Conservation (phyloP, 768 basidiomycete genomes). For the Leccinum longicurvipes region DNA sequence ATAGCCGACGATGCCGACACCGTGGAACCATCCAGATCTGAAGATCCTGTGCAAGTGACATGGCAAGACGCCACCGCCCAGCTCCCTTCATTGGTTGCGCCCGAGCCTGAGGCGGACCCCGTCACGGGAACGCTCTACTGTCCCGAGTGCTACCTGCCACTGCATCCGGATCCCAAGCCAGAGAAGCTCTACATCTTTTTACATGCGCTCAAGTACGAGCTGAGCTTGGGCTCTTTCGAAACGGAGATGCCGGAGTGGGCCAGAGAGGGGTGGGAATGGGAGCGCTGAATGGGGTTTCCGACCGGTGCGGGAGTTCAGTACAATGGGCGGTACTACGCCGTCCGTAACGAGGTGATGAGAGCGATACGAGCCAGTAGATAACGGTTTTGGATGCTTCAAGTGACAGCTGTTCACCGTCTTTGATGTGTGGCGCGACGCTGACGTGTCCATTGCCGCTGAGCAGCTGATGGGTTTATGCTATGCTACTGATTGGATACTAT, state of each 20-base stretch:
- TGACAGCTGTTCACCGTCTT: neutral
- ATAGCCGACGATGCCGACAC: neutral
- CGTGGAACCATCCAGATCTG: neutral
- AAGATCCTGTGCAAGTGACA: constrained; percentile 31
- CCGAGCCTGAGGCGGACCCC: constrained; percentile 31
- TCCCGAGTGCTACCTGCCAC: constrained; percentile 85
- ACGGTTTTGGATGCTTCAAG: neutral
- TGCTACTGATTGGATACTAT: neutral
- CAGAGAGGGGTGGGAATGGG: constrained; percentile 67
- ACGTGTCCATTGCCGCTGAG: neutral
- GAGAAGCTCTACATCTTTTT: constrained; percentile 93
- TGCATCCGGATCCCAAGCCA: constrained; percentile 91
- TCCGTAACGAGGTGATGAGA: neutral
- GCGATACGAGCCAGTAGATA: neutral
- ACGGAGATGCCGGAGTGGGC: constrained; percentile 93
- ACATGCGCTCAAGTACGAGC: constrained; percentile 85
- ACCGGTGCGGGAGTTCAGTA: neutral
- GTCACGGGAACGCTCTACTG: constrained; percentile 65
- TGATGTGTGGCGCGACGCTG: neutral
- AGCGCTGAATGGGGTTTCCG: constrained; percentile 19
- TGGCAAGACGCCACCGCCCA: constrained; percentile 48
- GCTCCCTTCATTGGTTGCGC: constrained; percentile 22
- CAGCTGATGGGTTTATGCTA: neutral
- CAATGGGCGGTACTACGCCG: neutral
- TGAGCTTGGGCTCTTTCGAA: constrained; percentile 77